Base-by-base conservation (phyloP, 208 protist genomes). In the Lotmaria passim region DNA sequence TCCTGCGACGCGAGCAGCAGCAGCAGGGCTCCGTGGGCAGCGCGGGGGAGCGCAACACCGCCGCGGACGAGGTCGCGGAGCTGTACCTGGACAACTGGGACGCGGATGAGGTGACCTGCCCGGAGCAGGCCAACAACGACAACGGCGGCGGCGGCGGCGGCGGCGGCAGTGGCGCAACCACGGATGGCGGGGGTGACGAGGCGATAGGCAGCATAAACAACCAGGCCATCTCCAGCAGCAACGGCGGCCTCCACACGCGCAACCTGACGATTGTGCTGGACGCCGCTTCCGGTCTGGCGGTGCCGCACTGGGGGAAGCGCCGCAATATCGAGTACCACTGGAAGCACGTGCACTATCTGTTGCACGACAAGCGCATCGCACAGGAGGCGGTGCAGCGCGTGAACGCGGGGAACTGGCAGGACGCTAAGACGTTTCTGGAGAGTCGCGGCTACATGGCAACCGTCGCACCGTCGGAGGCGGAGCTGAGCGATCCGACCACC, bases 321-420 rank as follows among this genome's bases (percentile, higher is more conserved):
- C 52, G 43, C 43, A 74, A 66, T 39, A 80, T 92, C 53, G 56
- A 67, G 43, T 96, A 93, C 71, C 91, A 96, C 77, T 96, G 91
- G 89, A 93, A 94, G 74, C 91, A 96, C 66, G 73, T 96, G 34
- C 91, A 96, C 59, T 85, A 77, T 55, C 76, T 90, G 15, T 70
- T 91, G 36, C 88, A 93, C 50, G 83, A 93, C 78, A 93, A 94
- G 63, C 79, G 79, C 73, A 88, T 93, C 30, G 61, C 74, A 36
- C 80, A 86, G 39, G 78, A 84, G 31, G 89, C 86, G 12, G 53
- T 86, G 51, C 74, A 78, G 55, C 59, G 85, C 41, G 77, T 91
- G 52, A 89, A 91, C 70, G 69, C 50, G 10, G 83, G 86, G 7
- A 79, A 84, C 34, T 96, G 91, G 91, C 69, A 75, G 50, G 84